Percentiles rank a stretch among this genome's conserved stretches.
Evolutionary conservation across 2,329 filamentous ascomycete genomes (phyloP).

Genomic region (Sarocladium kiliense): DNA sequence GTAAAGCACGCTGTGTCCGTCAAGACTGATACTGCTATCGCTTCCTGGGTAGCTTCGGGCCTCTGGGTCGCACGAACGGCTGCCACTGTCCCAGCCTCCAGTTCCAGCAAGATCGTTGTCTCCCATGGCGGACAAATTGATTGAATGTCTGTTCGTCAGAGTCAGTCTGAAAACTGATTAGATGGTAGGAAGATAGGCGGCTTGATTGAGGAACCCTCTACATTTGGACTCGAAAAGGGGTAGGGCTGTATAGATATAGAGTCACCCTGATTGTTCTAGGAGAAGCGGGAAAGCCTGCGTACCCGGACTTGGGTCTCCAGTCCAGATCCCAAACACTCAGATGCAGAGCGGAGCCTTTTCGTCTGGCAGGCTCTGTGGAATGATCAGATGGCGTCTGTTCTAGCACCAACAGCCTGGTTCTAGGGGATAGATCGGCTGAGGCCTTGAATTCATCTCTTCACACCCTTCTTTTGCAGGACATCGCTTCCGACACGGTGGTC

Average conservation of each 20-base stretch:
- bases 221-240: no score
- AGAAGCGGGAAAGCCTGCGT: not conserved
- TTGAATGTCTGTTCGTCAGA: no score
- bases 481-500: not conserved
- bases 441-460: no score
- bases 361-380: not conserved
- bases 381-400: not conserved
- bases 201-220: no score
- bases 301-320: not conserved
- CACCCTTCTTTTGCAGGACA: not conserved
- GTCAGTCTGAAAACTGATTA: no score
- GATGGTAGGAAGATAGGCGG: no score
- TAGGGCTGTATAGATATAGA: no score
- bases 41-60: not conserved
- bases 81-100: not conserved
- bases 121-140: not conserved
- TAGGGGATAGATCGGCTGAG: not conserved
- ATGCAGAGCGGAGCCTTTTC: no score
- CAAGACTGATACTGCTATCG: not conserved
- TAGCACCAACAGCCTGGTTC: not conserved
- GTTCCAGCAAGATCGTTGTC: not conserved
- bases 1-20: not conserved
- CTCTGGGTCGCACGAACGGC: not conserved
- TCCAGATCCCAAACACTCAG: not conserved
- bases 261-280: not conserved